A percentile compares a stretch with the other conserved stretches of the same genome.
These are phyloP conservation scores for Nicotiana benthamiana DNA, from an alignment of 257 asterid species.

Conservation along the genomic window DNA sequence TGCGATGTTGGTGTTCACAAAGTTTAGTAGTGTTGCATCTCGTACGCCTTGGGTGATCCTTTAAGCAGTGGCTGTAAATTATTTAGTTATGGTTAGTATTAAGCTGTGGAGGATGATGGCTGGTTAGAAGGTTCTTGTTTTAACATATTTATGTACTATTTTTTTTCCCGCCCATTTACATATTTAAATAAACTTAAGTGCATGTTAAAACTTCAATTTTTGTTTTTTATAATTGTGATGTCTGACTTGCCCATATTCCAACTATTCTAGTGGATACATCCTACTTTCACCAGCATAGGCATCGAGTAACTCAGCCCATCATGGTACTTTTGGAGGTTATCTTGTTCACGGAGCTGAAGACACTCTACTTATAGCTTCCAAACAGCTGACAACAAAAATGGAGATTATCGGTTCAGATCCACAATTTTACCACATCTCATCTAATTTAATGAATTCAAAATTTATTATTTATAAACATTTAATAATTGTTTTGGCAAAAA, in stretches of 20 bases:
- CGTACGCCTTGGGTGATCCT: neutral
- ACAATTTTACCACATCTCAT: too few species aligned
- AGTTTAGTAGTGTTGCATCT: conserved; percentile 1
- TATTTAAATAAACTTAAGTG: too few species aligned
- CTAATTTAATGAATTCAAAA: too few species aligned
- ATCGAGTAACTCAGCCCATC: neutral
- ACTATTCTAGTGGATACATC: too few species aligned
- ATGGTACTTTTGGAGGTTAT: neutral
- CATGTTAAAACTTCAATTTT: neutral
- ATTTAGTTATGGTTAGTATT: conserved; percentile 6
- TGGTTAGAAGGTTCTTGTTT: neutral
- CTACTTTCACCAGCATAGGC: neutral
- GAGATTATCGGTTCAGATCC: too few species aligned
- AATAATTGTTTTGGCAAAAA: too few species aligned
- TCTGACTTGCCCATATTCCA: neutral
- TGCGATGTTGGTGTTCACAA: conserved; percentile 13
- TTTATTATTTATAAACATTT: too few species aligned
- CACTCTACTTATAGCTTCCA: neutral
- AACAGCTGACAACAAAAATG: too few species aligned
- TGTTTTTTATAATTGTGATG: neutral
- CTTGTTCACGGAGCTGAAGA: neutral
- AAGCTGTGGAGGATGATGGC: neutral
- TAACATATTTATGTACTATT: neutral
- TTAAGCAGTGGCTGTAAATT: conserved; percentile 24
- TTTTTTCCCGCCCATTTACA: neutral